Evolutionary conservation across 345 rosid species (phyloP), one percentile per base, ranked within the genome.

Genomic region (Euphorbia peplus): DNA sequence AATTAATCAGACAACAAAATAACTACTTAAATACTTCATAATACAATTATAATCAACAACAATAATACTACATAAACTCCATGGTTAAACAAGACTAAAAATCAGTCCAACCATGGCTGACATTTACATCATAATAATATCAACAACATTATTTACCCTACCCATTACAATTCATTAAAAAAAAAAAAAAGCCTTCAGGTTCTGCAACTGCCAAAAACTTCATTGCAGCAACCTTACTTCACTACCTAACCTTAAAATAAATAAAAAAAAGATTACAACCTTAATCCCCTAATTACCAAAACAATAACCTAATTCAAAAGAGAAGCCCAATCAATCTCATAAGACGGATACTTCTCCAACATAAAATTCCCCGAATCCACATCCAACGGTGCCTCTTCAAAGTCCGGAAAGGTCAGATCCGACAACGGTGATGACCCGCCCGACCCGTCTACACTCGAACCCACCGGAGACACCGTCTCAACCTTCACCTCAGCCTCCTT

Each of bases 391-490:
- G 76, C 47, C 65, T 76, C 80, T 50, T 76, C 70, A 2, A 3
- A 24, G 24, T 76, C 80, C 65, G 54, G 66, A 37, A 76, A 76
- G 24, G 76, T 76, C 26, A 76, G 70, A 52, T 76, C 80, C 1
- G 80, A 76, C 58, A 76, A 22, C 0, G 79, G 80, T 24, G 85
- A 68, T 8, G 75, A 87, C 22, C 80, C 88, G 12, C 79, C 82
- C 0, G 92, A 87, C 26, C 61, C 90, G 1, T 83, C n/a, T n/a
- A n/a, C 90, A 29, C 81, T 78, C 66, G 84, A 87, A 25, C 83
- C 73, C 19, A 80, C 78, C 5, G 89, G 70, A 8, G 80, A 76
- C 25, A 30, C 15, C 14, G 63, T 67, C 75, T 71, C 80, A 9
- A 48, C 66, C 61, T 76, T 67, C 44, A 32, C 66, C 51, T 21